phyloP scores from a whole-genome alignment of 345 rosid genomes.

The Eucalyptus microcorys region DNA sequence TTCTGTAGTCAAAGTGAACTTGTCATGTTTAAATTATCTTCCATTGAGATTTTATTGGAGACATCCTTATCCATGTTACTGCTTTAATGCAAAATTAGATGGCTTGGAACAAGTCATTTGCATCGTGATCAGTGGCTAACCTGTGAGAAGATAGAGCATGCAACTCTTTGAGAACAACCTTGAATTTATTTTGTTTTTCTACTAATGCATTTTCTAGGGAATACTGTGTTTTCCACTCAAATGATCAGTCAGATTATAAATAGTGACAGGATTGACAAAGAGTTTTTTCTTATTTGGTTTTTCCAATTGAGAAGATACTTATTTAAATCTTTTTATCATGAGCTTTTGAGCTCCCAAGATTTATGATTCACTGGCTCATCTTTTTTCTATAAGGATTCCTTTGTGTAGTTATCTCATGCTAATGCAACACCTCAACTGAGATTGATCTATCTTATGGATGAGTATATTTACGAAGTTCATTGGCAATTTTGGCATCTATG shows the following conservation, averaged over 20 bases:
- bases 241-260: neutral
- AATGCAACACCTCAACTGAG: neutral
- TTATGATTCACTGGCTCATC: neutral
- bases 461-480: neutral
- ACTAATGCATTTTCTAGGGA: neutral
- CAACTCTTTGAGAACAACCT: neutral
- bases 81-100: neutral
- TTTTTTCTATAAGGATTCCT: neutral
- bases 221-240: neutral
- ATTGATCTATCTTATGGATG: neutral
- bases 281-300: neutral
- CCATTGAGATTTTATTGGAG: neutral
- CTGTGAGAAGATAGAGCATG: neutral
- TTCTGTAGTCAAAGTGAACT: neutral
- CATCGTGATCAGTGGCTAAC: neutral
- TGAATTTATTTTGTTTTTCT: neutral
- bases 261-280: neutral
- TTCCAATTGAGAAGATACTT: neutral
- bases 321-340: neutral
- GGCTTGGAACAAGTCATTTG: neutral
- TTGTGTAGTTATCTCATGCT: neutral
- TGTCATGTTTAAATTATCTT: neutral
- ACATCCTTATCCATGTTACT: neutral
- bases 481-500: neutral
- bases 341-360: neutral